Conservation (phyloP, 306 rosid species). For the Cicer yamashitae region DNA sequence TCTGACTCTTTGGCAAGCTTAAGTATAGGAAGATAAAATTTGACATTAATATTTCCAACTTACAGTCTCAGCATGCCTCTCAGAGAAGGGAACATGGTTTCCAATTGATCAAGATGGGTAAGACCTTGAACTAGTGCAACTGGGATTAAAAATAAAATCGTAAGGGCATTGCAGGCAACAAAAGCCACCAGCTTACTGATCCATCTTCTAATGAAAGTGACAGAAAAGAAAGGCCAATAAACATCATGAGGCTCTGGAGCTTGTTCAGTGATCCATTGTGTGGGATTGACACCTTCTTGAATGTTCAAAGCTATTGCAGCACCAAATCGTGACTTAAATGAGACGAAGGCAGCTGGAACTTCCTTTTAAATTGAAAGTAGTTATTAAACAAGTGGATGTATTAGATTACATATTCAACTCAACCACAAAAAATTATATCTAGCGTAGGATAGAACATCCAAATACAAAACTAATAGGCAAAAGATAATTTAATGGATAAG, state of each 20-base stretch:
- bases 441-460: slow-evolving; percentile 18
- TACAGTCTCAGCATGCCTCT: slow-evolving; percentile 61
- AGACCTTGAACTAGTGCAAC: slow-evolving; percentile 83
- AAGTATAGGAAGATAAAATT: slow-evolving; percentile 17
- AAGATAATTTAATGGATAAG: background rate
- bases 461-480: background rate
- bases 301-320: slow-evolving; percentile 74
- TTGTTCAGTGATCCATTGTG: slow-evolving; percentile 76
- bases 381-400: slow-evolving; percentile 34
- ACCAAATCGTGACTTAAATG: slow-evolving; percentile 80
- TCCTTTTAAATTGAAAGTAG: slow-evolving; percentile 57
- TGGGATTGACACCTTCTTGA: slow-evolving; percentile 75
- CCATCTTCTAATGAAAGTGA: slow-evolving; percentile 71
- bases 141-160: slow-evolving; percentile 76
- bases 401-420: slow-evolving; percentile 41
- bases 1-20: background rate
- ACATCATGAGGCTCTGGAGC: slow-evolving; percentile 89
- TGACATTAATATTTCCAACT: slow-evolving; percentile 48
- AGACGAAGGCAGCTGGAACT: slow-evolving; percentile 84
- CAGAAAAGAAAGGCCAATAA: slow-evolving; percentile 85
- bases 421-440: slow-evolving; percentile 34
- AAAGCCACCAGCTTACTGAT: slow-evolving; percentile 61
- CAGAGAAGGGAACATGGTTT: slow-evolving; percentile 72
- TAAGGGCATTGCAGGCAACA: slow-evolving; percentile 60
- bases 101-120: slow-evolving; percentile 68